Base-by-base conservation (phyloP, 2,329 filamentous ascomycete species). In the Colletotrichum tofieldiae region DNA sequence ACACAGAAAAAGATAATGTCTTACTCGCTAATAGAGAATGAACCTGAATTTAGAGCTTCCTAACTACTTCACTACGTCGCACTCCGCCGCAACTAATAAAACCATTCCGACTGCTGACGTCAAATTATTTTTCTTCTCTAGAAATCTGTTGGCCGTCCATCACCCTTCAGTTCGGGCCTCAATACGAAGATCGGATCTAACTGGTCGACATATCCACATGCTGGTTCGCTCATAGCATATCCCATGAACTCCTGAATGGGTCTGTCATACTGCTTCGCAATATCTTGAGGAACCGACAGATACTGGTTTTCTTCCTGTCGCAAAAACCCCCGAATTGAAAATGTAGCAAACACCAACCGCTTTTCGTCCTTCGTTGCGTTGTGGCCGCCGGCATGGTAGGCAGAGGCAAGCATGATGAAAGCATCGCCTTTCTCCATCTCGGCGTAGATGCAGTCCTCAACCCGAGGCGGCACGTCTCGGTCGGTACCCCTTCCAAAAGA, bases 391-490 rank as follows among this genome's bases (percentile, higher is more conserved):
- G 76, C 76, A 56, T 77, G 76, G 16, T 75, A 75, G 5, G 76
- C 76, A 56, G 76, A 77, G 18, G 75, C 76, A 16, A 71, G 69
- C 56, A 77, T 77, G 54, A 77, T 76, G 59, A 76, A 77, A 14
- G 75, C 75, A 51, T 77, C 76, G 14, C 76, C 76, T 11, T 61
- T 64, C 16, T 76, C 72, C 76, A 76, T 77, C 52, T 76, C 76
- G 2, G 76, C 76, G 70, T 56, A 72, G 58, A 49, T 63, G 35
- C 68, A 71, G 14, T 71, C 49, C 3, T 71, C 68, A 26, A 71
- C 64, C 18, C 26, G 58, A n/a, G 68, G 68, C 4, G 68, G 64
- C 8, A 43, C n/a, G 4, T 67, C 14, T 63, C 68, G 61, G 12
- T 67, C 41, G 20, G 64, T 63, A 3, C 64, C 68, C 68, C 68